Conservation (phyloP, 768 basidiomycete species). For the Russula virescens region DNA sequence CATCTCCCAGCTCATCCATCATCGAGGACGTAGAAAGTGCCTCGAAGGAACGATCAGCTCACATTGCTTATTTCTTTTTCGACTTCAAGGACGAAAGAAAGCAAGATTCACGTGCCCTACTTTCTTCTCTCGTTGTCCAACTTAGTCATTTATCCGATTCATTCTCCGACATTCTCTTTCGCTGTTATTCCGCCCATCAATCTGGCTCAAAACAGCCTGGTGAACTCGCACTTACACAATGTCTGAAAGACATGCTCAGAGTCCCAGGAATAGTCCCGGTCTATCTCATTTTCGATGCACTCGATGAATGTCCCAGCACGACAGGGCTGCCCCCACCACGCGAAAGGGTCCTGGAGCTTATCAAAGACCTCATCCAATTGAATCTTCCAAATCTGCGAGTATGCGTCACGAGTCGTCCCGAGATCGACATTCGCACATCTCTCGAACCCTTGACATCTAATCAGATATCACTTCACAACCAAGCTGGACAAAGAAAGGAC, state of each 20-base stretch:
- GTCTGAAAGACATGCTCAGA: background rate
- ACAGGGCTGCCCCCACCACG: background rate
- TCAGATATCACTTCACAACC: background rate
- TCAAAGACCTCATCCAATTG: background rate
- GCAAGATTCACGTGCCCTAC: background rate
- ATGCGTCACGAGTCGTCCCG: background rate
- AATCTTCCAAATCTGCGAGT: background rate
- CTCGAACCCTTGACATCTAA: background rate
- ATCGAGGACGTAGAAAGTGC: background rate
- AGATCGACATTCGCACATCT: background rate
- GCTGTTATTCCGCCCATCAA: background rate
- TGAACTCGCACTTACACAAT: background rate
- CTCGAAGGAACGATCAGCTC: background rate
- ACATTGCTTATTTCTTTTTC: background rate
- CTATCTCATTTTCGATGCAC: background rate
- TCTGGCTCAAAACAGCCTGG: background rate
- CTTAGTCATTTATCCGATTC: background rate
- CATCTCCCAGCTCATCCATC: background rate
- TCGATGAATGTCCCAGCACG: background rate
- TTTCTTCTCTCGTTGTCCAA: background rate
- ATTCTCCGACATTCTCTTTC: background rate
- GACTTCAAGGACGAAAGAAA: background rate
- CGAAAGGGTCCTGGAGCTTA: background rate
- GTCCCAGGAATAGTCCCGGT: background rate
- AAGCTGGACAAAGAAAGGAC: background rate